Conservation (phyloP, 2,329 filamentous ascomycete genomes). For the Dactylonectria estremocensis region DNA sequence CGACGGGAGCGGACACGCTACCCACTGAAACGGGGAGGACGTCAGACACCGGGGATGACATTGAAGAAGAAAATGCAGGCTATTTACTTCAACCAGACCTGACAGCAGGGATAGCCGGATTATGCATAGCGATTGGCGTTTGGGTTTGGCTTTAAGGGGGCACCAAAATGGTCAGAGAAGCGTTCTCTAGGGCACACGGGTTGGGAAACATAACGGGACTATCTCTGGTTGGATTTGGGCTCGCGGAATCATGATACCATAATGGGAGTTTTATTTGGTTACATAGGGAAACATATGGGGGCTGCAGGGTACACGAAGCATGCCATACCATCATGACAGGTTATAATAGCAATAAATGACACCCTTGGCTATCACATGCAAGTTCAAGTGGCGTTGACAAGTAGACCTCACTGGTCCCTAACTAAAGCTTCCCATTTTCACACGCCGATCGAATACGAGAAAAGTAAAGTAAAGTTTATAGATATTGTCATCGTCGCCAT, state of each 20-base stretch:
- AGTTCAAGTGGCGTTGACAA: neutral
- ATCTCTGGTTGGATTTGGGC: neutral
- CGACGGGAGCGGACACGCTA: conserved; percentile 40
- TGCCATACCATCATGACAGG: neutral
- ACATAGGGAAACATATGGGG: neutral
- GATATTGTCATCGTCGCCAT: conserved; percentile 2
- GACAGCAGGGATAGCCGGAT: conserved; percentile 39
- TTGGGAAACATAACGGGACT: neutral
- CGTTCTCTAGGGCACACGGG: neutral
- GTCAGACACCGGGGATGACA: conserved; percentile 33
- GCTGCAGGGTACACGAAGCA: neutral
- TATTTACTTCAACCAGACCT: conserved; percentile 29
- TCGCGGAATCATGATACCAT: conserved; percentile 5
- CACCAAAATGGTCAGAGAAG: neutral
- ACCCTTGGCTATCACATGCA: neutral
- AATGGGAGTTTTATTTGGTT: conserved; percentile 3
- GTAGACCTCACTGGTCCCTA: neutral
- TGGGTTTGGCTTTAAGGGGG: conserved; percentile 51
- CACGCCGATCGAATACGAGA: conserved; percentile 12
- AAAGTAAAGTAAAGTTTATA: neutral
- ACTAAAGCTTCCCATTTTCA: neutral
- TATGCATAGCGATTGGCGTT: conserved; percentile 60
- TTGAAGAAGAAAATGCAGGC: conserved; percentile 39
- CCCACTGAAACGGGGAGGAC: conserved; percentile 50
- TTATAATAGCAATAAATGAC: neutral